Evolutionary conservation across 768 basidiomycete genomes (phyloP), one percentile per base, ranked within the genome.

Genomic region (Kwoniella dendrophila): DNA sequence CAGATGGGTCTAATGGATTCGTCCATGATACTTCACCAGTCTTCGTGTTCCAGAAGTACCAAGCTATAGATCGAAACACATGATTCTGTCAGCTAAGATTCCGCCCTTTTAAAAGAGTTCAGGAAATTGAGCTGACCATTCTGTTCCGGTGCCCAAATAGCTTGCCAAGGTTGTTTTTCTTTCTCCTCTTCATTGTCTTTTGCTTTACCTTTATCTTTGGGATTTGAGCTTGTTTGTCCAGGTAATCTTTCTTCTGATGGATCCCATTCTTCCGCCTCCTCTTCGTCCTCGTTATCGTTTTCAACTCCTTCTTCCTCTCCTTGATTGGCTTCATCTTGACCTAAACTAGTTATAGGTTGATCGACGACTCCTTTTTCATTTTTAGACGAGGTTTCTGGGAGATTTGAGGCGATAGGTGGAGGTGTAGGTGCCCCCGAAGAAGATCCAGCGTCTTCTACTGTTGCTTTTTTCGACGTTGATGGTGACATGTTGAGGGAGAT

Each of bases 21-120:
- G 69, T 73, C 77, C 77, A 78, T 62, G 76, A 74, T 10, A 74
- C 73, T 56, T 72, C 74, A 56, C 71, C 69, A 18, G 74, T 73
- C 10, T 56, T 53, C 14, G 72, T 61, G 56, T 78, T 78, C 77
- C 77, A 78, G 57, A 78, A 78, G 60, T 78, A 78, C 66, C 74
- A 78, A 1, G 77, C 77, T 78, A 45, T 12, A 18, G 20, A 27
- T 14, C 14, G 2, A 67, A 11, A 29, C 34, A 16, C 34, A 24
- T 7, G 14, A 18, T 48, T n/a, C n/a, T 24, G 24, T 24, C 20
- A 26, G 48, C 40, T 3, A n/a, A 11, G 40, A 26, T 12, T 40
- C 8, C 3, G 12, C 41, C 33, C 18, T 0, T 11, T n/a, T 12
- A 3, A 18, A n/a, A 14, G 18, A 53, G 10, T 26, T 11, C 4